Base-by-base conservation (phyloP, 164 flowering plant genomes). In the Chimonanthus salicifolius region DNA sequence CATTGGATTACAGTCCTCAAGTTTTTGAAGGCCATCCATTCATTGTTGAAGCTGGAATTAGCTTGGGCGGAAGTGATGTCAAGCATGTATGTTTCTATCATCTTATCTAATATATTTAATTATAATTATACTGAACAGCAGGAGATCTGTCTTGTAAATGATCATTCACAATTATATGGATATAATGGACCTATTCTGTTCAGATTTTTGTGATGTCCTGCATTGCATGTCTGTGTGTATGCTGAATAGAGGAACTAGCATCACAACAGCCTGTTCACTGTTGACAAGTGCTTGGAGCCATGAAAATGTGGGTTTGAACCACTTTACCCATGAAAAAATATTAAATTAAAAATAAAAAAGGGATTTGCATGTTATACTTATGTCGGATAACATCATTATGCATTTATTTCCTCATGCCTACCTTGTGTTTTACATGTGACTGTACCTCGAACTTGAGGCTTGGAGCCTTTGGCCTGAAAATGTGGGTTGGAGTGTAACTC, bases 1-100 rank as follows among this genome's bases (percentile, higher is more conserved):
- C 33, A 33, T 33, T 62, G 70, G 64, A 58, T 68, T 80, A 62
- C 89, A 93, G 99, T 81, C 89, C 98, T 78, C 98, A 89, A 80
- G 97, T 95, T 62, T 93, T 93, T 85, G 99, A 95, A 85, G 99
- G 99, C 62, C 99, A 95, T 72, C 99, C 99, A 46, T 95, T 95
- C 80, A 86, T 95, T 76, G 97, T 95, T 68, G 99, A 95, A 85
- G 97, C 98, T 76, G 99, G 98, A 72, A 90, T 95, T 70, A 95
- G 98, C 82, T 72, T 95, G 68, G 98, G 98, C 70, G 98, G 98
- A 64, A 95, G 93, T 86, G 99, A 93, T 89, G 99, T 95, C 67
- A 95, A 95, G 81, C 98, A 92, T 54, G 99, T 90, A 73, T 80
- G 88, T 84, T 47, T 49, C 68, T 68, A 58, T 47, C 44, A 48